These are phyloP conservation scores for Syncephalis plumigaleata DNA, from an alignment of 371 early-diverging fungal genomes.

Conservation along the genomic window DNA sequence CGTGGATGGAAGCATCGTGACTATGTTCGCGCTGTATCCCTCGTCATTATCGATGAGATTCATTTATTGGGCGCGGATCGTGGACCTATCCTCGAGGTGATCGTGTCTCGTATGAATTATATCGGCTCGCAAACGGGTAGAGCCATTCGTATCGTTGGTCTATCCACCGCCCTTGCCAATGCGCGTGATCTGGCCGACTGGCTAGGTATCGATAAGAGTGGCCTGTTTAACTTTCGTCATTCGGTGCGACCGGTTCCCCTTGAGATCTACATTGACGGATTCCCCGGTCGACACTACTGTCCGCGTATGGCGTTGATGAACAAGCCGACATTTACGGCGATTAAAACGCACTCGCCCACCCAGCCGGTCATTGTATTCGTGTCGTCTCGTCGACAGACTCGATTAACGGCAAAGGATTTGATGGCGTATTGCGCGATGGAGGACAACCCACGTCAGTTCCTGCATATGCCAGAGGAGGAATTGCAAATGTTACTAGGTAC, in stretches of 20 bases:
- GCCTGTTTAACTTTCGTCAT: conserved; percentile 88
- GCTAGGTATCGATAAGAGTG: conserved; percentile 68
- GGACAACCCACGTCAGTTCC: conserved; percentile 79
- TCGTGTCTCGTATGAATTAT: conserved; percentile 94
- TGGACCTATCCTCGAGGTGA: conserved; percentile 94
- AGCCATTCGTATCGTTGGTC: conserved; percentile 86
- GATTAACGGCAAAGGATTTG: conserved; percentile 84
- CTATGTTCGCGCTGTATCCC: conserved; percentile 66
- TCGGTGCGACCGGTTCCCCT: conserved; percentile 91
- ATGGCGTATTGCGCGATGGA: conserved; percentile 82
- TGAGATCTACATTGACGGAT: conserved; percentile 91
- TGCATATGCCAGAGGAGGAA: conserved; percentile 71
- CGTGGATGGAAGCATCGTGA: conserved; percentile 75
- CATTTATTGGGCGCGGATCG: conserved; percentile 95
- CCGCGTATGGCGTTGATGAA: conserved; percentile 97
- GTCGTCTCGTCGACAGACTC: conserved; percentile 87
- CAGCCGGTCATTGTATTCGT: conserved; percentile 96
- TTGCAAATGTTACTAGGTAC: conserved; percentile 38
- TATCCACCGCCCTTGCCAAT: conserved; percentile 97
- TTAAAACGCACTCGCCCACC: conserved; percentile 77
- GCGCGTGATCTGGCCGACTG: conserved; percentile 92
- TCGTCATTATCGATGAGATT: conserved; percentile 98
- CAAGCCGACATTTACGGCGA: conserved; percentile 85
- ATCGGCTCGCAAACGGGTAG: conserved; percentile 51
- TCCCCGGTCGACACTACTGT: conserved; percentile 85